These are phyloP conservation scores for Pisolithus microcarpus DNA, from an alignment of 768 basidiomycete genomes.

Conservation along the genomic window DNA sequence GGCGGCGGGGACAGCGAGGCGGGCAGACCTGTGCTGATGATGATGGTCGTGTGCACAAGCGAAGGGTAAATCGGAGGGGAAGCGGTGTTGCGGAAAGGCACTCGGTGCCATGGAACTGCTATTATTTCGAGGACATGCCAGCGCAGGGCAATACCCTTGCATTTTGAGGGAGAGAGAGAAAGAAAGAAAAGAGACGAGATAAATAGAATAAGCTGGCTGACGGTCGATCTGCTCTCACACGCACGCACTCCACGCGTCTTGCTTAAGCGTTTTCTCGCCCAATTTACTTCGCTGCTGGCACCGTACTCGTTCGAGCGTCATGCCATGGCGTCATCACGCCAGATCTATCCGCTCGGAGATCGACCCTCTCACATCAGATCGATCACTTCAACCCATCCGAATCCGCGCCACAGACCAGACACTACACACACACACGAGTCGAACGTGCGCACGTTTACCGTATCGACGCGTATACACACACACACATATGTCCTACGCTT, in stretches of 20 bases:
- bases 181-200: background rate
- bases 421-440: no score
- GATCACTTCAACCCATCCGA: background rate
- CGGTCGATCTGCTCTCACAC: no score
- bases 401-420: background rate
- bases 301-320: background rate
- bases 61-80: slow-evolving; percentile 6
- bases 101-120: background rate
- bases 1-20: slow-evolving; percentile 31
- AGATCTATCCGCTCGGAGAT: background rate
- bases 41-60: background rate
- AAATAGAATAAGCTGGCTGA: no score
- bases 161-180: no score
- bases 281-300: no score
- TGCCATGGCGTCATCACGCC: background rate
- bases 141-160: background rate
- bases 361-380: background rate
- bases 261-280: no score
- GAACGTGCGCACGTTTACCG: no score
- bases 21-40: slow-evolving; percentile 20
- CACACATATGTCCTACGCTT: no score
- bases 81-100: slow-evolving; percentile 3
- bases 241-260: no score
- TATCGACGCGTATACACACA: no score
- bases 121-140: background rate